These are phyloP conservation scores for Solanum corneliomulleri DNA, from an alignment of 257 asterid species.

Conservation along the genomic window DNA sequence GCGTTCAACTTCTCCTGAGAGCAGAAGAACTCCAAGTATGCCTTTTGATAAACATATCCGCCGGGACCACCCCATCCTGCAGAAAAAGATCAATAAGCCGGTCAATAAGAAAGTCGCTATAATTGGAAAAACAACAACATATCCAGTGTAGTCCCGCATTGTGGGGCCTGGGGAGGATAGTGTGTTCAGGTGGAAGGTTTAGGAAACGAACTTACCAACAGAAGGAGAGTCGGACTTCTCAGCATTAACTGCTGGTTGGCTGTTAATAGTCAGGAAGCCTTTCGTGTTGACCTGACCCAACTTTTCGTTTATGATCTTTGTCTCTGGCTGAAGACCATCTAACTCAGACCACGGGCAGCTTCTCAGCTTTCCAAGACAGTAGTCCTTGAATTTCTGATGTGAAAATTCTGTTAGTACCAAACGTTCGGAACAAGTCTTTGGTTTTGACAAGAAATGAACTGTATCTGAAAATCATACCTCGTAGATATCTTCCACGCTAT, in stretches of 20 bases:
- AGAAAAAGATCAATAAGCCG: neutral
- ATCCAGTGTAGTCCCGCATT: too few relatives aligned
- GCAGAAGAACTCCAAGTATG: constrained; percentile 86
- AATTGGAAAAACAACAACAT: neutral
- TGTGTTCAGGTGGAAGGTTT: neutral
- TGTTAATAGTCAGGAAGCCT: constrained; percentile 84
- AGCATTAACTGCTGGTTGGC: constrained; percentile 96
- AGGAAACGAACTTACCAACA: constrained; percentile 42
- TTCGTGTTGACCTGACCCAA: constrained; percentile 54
- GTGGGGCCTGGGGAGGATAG: too few relatives aligned
- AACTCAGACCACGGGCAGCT: constrained; percentile 89
- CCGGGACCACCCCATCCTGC: constrained; percentile 98
- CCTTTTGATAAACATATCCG: constrained; percentile 93
- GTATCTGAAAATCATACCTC: constrained; percentile 37
- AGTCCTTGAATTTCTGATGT: constrained; percentile 53
- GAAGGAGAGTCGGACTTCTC: constrained; percentile 72
- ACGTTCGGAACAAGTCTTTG: neutral
- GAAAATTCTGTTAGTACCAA: neutral
- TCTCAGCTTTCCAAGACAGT: constrained; percentile 74
- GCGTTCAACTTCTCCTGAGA: constrained; percentile 46
- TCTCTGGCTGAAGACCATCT: constrained; percentile 93
- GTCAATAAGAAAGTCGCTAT: neutral
- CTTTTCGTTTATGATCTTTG: constrained; percentile 69
- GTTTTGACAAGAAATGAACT: neutral
- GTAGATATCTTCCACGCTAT: constrained; percentile 50